These are phyloP conservation scores for Ceratobasidium sp. DNA, from an alignment of 1,284 basidiomycete genomes.

Conservation along the genomic window DNA sequence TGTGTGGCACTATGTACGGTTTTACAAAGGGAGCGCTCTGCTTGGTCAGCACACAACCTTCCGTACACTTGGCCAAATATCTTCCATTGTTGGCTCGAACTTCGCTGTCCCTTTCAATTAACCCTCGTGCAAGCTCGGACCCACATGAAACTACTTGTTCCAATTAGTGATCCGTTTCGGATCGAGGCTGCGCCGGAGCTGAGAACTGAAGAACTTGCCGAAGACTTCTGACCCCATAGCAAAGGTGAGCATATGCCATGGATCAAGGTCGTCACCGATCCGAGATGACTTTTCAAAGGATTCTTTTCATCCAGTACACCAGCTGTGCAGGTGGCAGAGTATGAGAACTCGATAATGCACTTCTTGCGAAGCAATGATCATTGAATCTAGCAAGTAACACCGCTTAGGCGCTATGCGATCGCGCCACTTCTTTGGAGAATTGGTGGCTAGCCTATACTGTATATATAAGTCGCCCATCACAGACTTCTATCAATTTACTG, in stretches of 20 bases:
- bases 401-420: background rate
- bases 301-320: no score
- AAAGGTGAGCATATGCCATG: slow-evolving; percentile 21
- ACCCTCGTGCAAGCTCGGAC: background rate
- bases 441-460: background rate
- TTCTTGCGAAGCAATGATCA: background rate
- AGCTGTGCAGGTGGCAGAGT: background rate
- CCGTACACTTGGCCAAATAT: slow-evolving; percentile 5
- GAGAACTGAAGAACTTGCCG: slow-evolving; percentile 1
- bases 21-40: slow-evolving; percentile 33
- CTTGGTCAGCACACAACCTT: slow-evolving; percentile 1
- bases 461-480: background rate
- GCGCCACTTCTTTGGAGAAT: background rate
- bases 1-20: slow-evolving; percentile 23
- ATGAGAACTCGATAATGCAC: background rate
- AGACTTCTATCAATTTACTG: background rate
- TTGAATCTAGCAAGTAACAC: background rate
- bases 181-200: slow-evolving; percentile 6
- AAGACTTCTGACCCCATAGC: background rate
- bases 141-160: slow-evolving; percentile 12
- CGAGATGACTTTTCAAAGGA: no score
- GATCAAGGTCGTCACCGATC: no score
- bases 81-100: slow-evolving; percentile 16
- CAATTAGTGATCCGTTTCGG: slow-evolving; percentile 29
- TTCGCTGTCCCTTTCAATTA: slow-evolving; percentile 26